These are phyloP conservation scores for Alternaria ethzedia DNA, from an alignment of 2,329 filamentous ascomycete genomes.

Conservation along the genomic window DNA sequence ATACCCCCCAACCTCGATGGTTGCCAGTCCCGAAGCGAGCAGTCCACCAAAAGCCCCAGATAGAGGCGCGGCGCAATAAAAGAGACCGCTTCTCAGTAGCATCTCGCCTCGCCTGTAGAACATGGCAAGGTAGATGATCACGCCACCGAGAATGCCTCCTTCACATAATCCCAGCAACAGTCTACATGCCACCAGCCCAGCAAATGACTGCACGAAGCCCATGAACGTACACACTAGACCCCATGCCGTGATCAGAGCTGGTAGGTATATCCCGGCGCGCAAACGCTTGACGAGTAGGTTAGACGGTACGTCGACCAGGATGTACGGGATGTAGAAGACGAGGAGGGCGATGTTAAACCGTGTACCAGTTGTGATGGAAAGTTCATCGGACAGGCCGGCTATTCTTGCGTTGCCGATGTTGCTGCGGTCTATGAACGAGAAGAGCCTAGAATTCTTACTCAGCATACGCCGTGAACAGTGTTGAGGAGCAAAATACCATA, in stretches of 20 bases:
- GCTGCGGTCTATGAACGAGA: slow-evolving; percentile 56
- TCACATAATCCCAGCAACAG: slow-evolving; percentile 52
- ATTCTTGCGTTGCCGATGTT: slow-evolving; percentile 54
- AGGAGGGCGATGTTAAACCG: slow-evolving; percentile 52
- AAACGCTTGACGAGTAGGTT: slow-evolving; percentile 52
- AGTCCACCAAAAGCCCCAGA: slow-evolving; percentile 53
- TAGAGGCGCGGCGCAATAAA: slow-evolving; percentile 48
- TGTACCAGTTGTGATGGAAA: slow-evolving; percentile 48
- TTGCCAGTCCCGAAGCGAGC: slow-evolving; percentile 51
- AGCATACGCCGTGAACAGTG: neutral
- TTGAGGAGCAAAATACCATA: slow-evolving; percentile 40
- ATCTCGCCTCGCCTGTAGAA: slow-evolving; percentile 52
- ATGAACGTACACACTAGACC: slow-evolving; percentile 50
- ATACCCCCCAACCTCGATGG: slow-evolving; percentile 48
- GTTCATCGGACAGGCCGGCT: slow-evolving; percentile 49
- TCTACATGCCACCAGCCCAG: slow-evolving; percentile 49
- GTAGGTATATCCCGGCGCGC: slow-evolving; percentile 51
- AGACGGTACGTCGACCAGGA: slow-evolving; percentile 50
- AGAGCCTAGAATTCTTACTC: slow-evolving; percentile 27
- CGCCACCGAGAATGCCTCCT: slow-evolving; percentile 50
- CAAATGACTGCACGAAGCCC: slow-evolving; percentile 51
- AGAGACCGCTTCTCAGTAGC: slow-evolving; percentile 50
- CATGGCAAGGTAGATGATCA: slow-evolving; percentile 52
- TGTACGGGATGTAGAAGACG: slow-evolving; percentile 55
- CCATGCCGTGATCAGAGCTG: slow-evolving; percentile 49